Percentiles rank a stretch among this genome's conserved stretches.
Evolutionary conservation across 768 basidiomycete species (phyloP).

Genomic region (Podaxis sp.): DNA sequence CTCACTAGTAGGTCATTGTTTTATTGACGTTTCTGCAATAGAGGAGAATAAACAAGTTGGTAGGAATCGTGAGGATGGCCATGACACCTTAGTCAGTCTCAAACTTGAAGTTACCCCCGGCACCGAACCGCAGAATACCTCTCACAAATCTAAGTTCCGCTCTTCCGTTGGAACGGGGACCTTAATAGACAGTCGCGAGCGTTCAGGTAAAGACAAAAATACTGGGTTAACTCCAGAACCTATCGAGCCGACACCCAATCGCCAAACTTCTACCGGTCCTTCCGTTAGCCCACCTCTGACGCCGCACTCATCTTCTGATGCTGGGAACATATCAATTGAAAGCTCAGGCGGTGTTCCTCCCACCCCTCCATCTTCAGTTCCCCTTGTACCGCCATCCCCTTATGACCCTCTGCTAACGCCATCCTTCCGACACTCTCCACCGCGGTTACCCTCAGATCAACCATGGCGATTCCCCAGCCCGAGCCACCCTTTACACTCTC

Average conservation of each 20-base stretch:
- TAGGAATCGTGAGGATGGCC: constrained; percentile 29
- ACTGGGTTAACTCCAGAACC: constrained; percentile 14
- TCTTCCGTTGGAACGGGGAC: constrained; percentile 27
- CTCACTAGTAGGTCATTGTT: constrained; percentile 4
- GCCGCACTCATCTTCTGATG: constrained; percentile 37
- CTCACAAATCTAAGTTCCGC: constrained; percentile 46
- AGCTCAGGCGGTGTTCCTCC: constrained; percentile 19
- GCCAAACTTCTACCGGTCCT: constrained; percentile 9
- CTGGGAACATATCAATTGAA: constrained; percentile 21
- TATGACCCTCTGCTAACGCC: constrained; percentile 76
- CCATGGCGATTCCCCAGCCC: constrained; percentile 83
- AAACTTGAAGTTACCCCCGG: constrained; percentile 41
- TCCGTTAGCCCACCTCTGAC: constrained; percentile 24
- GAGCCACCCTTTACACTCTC: constrained; percentile 72
- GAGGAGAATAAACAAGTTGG: constrained; percentile 54
- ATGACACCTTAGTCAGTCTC: constrained; percentile 42
- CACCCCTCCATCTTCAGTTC: constrained; percentile 30
- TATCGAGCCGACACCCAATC: constrained; percentile 12
- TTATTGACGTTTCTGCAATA: constrained; percentile 22
- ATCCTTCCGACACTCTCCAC: constrained; percentile 75
- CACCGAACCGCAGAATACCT: constrained; percentile 28
- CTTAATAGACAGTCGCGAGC: constrained; percentile 19
- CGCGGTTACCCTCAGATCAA: constrained; percentile 72
- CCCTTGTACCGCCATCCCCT: constrained; percentile 61
- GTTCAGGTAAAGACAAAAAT: constrained; percentile 19